Base-by-base conservation (phyloP, 129 eudicot genomes). In the Tagetes patula region DNA sequence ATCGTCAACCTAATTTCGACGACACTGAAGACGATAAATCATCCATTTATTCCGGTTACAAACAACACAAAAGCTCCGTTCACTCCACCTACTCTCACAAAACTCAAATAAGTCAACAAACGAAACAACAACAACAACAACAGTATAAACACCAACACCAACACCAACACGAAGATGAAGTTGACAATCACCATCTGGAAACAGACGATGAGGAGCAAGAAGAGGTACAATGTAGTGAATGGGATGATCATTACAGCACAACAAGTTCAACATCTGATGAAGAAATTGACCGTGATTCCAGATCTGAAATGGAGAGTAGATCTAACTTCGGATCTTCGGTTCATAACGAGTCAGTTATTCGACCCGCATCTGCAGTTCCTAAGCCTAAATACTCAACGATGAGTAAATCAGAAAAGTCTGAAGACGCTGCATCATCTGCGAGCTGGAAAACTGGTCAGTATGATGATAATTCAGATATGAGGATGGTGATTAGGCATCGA, bases 211-310 rank as follows among this genome's bases (percentile, higher is more conserved):
- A 83, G 47, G 97, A 92, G 76, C 81, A 89, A 65, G 98, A 92
- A 56, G 99, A 94, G 72, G 92, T 94, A 5, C 89, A 86, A 64
- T 94, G 96, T 70, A 88, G 99, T 52, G 97, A 90, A 61, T 94
- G 99, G 99, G 97, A 85, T 4, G 98, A 90, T 73, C 96, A 86
- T 32, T 90, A 86, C 71, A 90, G 86, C 65, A 84, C 89, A 14
- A 81, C 89, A 1, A 84, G 88, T 5, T 80, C 81, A 68, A 87
- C 90, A 38, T 69, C 79, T 53, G 86, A 85, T 50, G 92, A 75
- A 20, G 92, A 82, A 34, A 83, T 76, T 3, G 91, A 85, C 10
- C 74, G 80, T 10, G 87, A 84, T 11, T 82, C 93, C 38, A 83
- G 96, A 87, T 87, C 96, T 49, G 96, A 86, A 73, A 80, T 79